Conservation (phyloP, 2,329 filamentous ascomycete genomes). For the Periconia sp. region DNA sequence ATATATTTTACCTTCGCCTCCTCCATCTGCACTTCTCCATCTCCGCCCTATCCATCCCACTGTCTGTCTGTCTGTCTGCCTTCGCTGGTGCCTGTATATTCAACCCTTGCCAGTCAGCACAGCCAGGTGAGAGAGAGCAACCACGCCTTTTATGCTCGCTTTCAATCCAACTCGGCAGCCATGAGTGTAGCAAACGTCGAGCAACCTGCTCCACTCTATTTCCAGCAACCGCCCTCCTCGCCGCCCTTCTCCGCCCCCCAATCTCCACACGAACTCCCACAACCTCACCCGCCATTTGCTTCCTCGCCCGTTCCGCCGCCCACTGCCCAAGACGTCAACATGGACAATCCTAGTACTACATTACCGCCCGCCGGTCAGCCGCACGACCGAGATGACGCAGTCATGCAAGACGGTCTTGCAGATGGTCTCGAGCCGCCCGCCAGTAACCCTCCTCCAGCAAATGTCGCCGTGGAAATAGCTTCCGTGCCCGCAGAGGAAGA, state of each 20-base stretch:
- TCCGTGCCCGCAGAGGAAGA: constrained; percentile 34
- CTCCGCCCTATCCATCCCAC: not conserved
- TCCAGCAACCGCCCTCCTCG: constrained; percentile 37
- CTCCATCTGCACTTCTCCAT: not conserved
- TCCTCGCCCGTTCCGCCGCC: constrained; percentile 27
- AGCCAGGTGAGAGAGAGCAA: not conserved
- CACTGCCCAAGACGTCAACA: constrained; percentile 27
- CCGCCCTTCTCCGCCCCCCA: constrained; percentile 36
- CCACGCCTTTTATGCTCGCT: constrained; percentile 5
- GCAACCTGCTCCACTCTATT: constrained; percentile 39
- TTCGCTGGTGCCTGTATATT: not conserved
- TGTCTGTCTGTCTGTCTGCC: not conserved
- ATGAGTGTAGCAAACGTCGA: constrained; percentile 46
- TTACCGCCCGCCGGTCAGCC: constrained; percentile 35
- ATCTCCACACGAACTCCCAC: constrained; percentile 32
- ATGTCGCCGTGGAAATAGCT: constrained; percentile 31
- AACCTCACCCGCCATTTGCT: constrained; percentile 27
- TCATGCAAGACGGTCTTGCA: constrained; percentile 35
- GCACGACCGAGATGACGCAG: constrained; percentile 40
- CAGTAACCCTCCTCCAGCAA: constrained; percentile 12
- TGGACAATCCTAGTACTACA: constrained; percentile 40
- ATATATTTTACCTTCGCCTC: not conserved
- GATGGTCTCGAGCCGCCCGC: constrained; percentile 14
- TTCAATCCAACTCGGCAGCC: constrained; percentile 12
- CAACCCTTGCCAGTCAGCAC: not conserved